These are phyloP conservation scores for Porogramme epimiltina DNA, from an alignment of 1,284 basidiomycete genomes.

Conservation along the genomic window DNA sequence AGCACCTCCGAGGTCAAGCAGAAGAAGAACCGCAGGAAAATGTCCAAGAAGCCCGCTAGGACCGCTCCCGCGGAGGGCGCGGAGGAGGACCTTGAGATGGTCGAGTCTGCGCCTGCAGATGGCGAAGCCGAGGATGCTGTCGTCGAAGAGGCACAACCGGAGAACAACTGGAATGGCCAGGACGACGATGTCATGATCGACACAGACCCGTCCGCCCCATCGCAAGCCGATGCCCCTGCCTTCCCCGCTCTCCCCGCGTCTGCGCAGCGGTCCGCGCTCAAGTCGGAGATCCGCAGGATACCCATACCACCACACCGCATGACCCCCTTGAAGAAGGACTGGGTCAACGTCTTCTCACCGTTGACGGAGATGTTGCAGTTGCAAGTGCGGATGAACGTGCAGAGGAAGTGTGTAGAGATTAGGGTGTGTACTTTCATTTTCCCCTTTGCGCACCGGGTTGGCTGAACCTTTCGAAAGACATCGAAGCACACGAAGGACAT, in stretches of 20 bases:
- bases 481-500: constrained; percentile 93
- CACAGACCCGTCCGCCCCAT: constrained; percentile 43
- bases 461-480: constrained; percentile 58
- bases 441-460: not conserved
- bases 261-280: constrained; percentile 56
- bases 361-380: constrained; percentile 93
- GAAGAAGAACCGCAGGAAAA: constrained; percentile 60
- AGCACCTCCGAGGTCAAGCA: constrained; percentile 35
- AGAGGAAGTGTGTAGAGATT: constrained; percentile 87
- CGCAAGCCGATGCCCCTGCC: constrained; percentile 50
- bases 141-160: not conserved
- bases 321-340: constrained; percentile 96
- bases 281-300: constrained; percentile 82
- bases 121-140: constrained; percentile 4
- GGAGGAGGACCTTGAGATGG: constrained; percentile 44
- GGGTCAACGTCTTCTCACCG: constrained; percentile 96
- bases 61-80: constrained; percentile 23
- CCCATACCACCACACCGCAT: constrained; percentile 96
- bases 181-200: constrained; percentile 72
- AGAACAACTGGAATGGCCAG: constrained; percentile 27
- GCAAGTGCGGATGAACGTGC: constrained; percentile 96
- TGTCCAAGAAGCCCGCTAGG: constrained; percentile 40
- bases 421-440: constrained; percentile 61
- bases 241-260: constrained; percentile 68
- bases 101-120: constrained; percentile 10